Base-by-base conservation (phyloP, 2,329 filamentous ascomycete species). In the Conoideocrella luteorostrata region DNA sequence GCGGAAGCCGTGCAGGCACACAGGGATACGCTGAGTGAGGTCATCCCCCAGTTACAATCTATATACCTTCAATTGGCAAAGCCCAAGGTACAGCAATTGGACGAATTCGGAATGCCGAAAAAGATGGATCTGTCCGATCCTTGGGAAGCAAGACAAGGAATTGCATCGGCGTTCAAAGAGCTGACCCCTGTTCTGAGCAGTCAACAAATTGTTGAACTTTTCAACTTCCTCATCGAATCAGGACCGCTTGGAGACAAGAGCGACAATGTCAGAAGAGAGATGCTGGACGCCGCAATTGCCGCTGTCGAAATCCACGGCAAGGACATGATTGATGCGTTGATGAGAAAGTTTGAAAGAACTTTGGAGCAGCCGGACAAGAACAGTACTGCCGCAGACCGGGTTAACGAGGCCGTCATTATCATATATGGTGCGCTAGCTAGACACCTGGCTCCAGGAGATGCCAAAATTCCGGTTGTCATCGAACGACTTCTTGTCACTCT, bases 391-490 rank as follows among this genome's bases (percentile, higher is more conserved):
- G 83, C 87, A 15, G 94, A 98, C 63, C 80, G 88, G 47, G 86
- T 97, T 50, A 96, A 96, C 54, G 93, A 98, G 66, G 93, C 94
- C 15, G 90, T 98, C 41, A 90, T 98, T 54, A 93, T 98, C 55
- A 84, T 98, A 62, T 98, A 98, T 56, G 93, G 93, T 60, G 91
- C 94, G 41, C 70, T 98, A 29, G 93, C 90, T 34, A 82, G 87
- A 41, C 93, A 98, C 70, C 69, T 98, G 47, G 80, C 86, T 52
- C 67, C 81, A 7, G 88, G 89, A n/a, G 93, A 98, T 62, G 69
- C 80, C 52, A 90, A 94, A 56, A 80, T 97, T 39, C 88, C 90
- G 1, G 82, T 85, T 45, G 93, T 98, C 36, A 83, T 98, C 40
- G 84, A 91, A 53, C 81, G 89, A 49, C 73, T 98, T 18, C 74